Evolutionary conservation across 2,329 filamentous ascomycete genomes (phyloP), one percentile per base, ranked within the genome.

Genomic region (Sporothrix brunneoviolacea): DNA sequence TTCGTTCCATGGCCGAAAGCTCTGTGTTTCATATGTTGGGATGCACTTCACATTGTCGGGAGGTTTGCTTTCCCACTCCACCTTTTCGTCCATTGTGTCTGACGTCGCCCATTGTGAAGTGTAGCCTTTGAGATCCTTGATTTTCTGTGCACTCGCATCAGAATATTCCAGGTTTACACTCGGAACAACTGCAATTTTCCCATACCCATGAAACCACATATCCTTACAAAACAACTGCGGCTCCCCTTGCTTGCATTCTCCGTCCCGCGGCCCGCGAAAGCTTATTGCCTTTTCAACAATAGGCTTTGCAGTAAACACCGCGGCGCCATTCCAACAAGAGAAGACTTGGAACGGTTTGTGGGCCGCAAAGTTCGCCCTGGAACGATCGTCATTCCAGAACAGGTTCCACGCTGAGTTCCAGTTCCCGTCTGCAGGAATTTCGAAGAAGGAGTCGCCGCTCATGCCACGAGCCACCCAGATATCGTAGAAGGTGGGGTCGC

Each of bases 301-400:
- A 0, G 76, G 74, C 36, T 64, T 62, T 0, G 76, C 77, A 0
- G 64, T 64, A 46, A 82, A 72, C 0, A 69, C 70, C 0, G 68
- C 68, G 0, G 72, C 75, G 3, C 79, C 80, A 52, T 82, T 81
- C 79, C 79, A 82, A 60, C 80, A 83, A 1, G 77, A 53, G 28
- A 57, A 57, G 61, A 81, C 79, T 59, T 82, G 80, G 53, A 82
- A 75, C 1, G 79, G 77, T n/a, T 64, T 61, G 21, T 65, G 60
- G 0, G 54, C 53, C 0, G 54, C 40, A 48, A 70, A 70, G 3
- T 70, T 62, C 2, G 52, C 40, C 8, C 57, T 62, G 3, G 71
- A 61, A 0, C 59, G 60, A 0, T 61, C 58, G 24, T 77, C 67
- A 56, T 75, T 75, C 69, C 72, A 76, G 57, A 83, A 81, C 3